Base-by-base conservation (phyloP, 805 yeast genomes). In the Candida boidinii region DNA sequence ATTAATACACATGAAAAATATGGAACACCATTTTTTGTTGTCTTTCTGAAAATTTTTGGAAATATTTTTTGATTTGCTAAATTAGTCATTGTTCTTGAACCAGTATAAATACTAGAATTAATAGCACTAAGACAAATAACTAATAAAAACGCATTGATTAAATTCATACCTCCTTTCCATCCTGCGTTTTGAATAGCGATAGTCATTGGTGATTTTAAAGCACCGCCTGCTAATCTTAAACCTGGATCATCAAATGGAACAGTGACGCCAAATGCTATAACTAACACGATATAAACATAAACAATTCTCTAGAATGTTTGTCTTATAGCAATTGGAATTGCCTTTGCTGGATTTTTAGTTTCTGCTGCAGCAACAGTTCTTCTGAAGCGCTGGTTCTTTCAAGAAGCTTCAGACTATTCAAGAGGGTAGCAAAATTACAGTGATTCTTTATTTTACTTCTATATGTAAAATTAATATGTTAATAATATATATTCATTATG, bases 21-120 rank as follows among this genome's bases (percentile, higher is more conserved):
- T 1, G 88, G 87, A n/a, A 76, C 73, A 38, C 87, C 88, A 29
- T 63, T 56, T 36, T 61, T 66, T 44, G 68, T 68, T 22, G 74
- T 70, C 41, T 59, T 64, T 3, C 63, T 64, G 37, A 80, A 62
- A 35, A 74, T 46, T 47, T 59, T 57, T 27, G 84, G 83, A 1
- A 80, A 80, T 37, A 66, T 61, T 2, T 77, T 74, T 35, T 70
- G 76, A 38, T 67, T 60, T 4, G 86, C 76, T 65, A 79, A 66
- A 34, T 71, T 74, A 40, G 79, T 71, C 10, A 80, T 60, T 1
- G 86, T 69, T 51, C 88, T 64, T 3, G 84, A 73, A 9, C 82
- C 84, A 51, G 79, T 67, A 52, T 73, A 80, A 33, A 79, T 73
- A 23, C 81, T 71, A 26, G 81, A 68, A 56, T 80, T 80, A 46